Base-by-base conservation (phyloP, 2,329 filamentous ascomycete genomes). In the Ophiostoma montium region DNA sequence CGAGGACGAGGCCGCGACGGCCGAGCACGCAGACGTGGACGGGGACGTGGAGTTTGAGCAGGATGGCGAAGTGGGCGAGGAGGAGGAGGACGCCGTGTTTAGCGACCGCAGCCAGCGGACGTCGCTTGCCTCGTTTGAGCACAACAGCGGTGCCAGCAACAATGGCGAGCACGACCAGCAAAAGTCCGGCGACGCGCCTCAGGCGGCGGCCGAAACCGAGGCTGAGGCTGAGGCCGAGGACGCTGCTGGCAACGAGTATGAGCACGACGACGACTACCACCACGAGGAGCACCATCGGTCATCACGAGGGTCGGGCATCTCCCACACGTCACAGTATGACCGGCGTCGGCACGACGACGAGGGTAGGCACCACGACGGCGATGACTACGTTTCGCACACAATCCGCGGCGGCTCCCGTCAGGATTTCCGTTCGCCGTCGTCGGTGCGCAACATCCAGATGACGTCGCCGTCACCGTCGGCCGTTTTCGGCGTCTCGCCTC, bases 381-480 rank as follows among this genome's bases (percentile, higher is more conserved):
- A 71, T 0, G 66, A 71, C 15, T 75, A 75, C 52, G 57, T 72
- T 1, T 69, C 74, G 2, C 75, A 74, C n/a, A 67, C 73, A 0
- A 33, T 42, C 19, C 74, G 80, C 48, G 71, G 72, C 8, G 76
- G 74, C 8, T 71, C 73, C 9, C 74, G 82, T 3, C 75, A 79
- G 5, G 73, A 76, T 1, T 86, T 87, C 60, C 72, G 82, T 44
- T 82, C 82, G 12, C 76, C 82, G 0, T 82, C 81, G 1, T 80
- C 78, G 12, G 76, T 86, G 8, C 77, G 78, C 46, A 79, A 80
- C 1, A 72, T 86, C 65, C 83, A 86, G 55, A 83, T 86, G 78
- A 74, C 75, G 2, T 84, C 81, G 0, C 82, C 80, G 0, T 67
- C 78, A 0, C 67, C 71, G 0, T 80, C 78, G 0, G 65, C 48